Evolutionary conservation across 345 rosid species (phyloP).

Genomic region (Microcos paniculata): DNA sequence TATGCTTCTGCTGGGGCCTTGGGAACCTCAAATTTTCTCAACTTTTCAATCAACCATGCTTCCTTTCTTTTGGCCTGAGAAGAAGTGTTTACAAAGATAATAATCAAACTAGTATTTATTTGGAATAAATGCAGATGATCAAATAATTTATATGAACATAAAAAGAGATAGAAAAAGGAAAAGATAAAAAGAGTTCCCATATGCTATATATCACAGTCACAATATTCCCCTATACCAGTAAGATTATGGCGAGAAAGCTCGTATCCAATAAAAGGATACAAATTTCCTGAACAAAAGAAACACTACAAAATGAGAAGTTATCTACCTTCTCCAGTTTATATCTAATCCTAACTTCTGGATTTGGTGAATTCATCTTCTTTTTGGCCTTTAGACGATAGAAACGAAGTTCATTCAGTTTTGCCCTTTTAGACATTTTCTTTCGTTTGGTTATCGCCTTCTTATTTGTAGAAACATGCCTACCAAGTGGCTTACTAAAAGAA

Average conservation of each 20-base stretch:
- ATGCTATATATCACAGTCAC: background rate
- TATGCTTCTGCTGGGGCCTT: conserved; percentile 52
- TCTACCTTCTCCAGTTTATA: conserved; percentile 89
- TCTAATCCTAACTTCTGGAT: conserved; percentile 89
- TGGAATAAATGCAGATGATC: background rate
- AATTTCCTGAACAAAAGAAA: background rate
- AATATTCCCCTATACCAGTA: background rate
- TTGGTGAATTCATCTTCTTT: conserved; percentile 93
- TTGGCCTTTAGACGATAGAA: conserved; percentile 83
- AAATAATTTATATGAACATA: background rate
- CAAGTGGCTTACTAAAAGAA: conserved; percentile 39
- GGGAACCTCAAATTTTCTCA: conserved; percentile 68
- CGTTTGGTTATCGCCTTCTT: conserved; percentile 39
- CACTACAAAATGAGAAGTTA: conserved; percentile 1
- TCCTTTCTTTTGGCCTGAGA: conserved; percentile 83
- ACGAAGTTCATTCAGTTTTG: conserved; percentile 75
- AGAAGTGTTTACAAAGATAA: conserved; percentile 6
- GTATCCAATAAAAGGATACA: background rate
- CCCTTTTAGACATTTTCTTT: conserved; percentile 57
- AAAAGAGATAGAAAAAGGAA: background rate
- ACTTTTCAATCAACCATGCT: conserved; percentile 86
- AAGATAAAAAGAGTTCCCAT: background rate
- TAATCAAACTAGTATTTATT: background rate
- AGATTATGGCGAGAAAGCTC: conserved; percentile 1
- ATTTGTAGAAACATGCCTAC: conserved; percentile 23